Percentiles rank a stretch among this genome's conserved stretches.
Evolutionary conservation across 768 basidiomycete genomes (phyloP).

Genomic region (Leucocoprinus birnbaumii): DNA sequence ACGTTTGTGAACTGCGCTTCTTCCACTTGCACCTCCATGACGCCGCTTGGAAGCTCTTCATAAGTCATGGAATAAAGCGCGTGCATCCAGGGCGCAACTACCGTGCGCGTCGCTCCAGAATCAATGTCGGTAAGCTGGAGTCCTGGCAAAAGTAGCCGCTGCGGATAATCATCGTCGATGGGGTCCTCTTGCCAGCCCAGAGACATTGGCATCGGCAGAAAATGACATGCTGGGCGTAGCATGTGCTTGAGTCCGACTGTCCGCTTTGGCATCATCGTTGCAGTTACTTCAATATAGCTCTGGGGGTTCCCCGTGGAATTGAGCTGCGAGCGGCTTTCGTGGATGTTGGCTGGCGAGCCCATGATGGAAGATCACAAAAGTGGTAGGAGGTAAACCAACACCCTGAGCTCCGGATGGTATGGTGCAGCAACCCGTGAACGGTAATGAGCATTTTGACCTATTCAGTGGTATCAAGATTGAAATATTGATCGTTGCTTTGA

Average conservation of each 20-base stretch:
- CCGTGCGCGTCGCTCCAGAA: slow-evolving; percentile 5
- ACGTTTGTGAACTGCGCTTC: slow-evolving; percentile 1
- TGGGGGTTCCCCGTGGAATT: neutral
- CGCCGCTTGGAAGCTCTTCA: slow-evolving; percentile 1
- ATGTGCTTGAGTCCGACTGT: slow-evolving; percentile 9
- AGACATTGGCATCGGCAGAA: slow-evolving; percentile 10
- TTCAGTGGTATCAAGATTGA: too few relatives aligned
- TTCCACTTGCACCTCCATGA: slow-evolving; percentile 3
- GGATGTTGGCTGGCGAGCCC: neutral
- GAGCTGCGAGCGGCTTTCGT: neutral
- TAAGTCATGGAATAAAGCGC: slow-evolving; percentile 7
- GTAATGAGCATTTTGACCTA: too few relatives aligned
- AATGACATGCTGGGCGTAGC: slow-evolving; percentile 8
- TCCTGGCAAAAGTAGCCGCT: slow-evolving; percentile 1
- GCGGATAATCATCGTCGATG: slow-evolving; percentile 10
- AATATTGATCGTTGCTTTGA: too few relatives aligned
- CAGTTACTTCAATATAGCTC: slow-evolving; percentile 7
- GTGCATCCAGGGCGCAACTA: slow-evolving; percentile 11
- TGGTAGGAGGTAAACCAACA: too few relatives aligned
- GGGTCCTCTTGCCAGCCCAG: slow-evolving; percentile 11
- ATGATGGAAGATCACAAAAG: neutral
- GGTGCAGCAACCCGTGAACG: too few relatives aligned
- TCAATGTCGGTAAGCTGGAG: slow-evolving; percentile 7
- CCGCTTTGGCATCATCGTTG: slow-evolving; percentile 9
- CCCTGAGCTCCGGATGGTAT: too few relatives aligned